Evolutionary conservation across 192 early-diverging fungal genomes (phyloP).

Genomic region (Coemansia sp.): DNA sequence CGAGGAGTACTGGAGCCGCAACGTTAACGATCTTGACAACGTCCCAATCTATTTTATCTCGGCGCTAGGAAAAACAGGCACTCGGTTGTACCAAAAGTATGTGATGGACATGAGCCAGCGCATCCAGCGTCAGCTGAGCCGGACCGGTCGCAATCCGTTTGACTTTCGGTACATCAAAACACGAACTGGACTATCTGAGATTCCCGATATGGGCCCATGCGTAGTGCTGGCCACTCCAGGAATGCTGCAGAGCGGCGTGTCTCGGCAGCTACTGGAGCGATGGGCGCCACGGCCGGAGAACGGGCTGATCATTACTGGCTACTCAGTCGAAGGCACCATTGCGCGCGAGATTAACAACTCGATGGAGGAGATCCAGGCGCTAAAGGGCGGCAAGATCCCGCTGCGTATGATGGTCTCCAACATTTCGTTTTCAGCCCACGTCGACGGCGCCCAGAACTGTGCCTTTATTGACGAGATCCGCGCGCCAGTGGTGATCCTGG

Average conservation of each 20-base stretch:
- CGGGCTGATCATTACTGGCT: conserved; percentile 93
- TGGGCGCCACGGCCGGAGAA: conserved; percentile 93
- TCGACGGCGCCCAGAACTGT: conserved; percentile 94
- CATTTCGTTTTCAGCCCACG: conserved; percentile 97
- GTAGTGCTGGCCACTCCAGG: conserved; percentile 99
- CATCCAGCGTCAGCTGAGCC: conserved; percentile 82
- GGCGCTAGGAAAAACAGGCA: conserved; percentile 93
- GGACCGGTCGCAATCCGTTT: conserved; percentile 85
- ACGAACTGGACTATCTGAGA: conserved; percentile 78
- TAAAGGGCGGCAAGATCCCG: conserved; percentile 79
- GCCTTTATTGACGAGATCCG: conserved; percentile 95
- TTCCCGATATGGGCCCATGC: conserved; percentile 95
- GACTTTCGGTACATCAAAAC: conserved; percentile 94
- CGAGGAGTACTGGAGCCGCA: conserved; percentile 94
- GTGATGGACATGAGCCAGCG: conserved; percentile 97
- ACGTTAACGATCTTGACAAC: conserved; percentile 75
- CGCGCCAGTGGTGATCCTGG: conserved; percentile 86
- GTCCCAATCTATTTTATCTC: conserved; percentile 97
- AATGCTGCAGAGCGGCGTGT: conserved; percentile 96
- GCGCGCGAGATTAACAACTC: conserved; percentile 83
- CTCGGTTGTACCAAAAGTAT: conserved; percentile 95
- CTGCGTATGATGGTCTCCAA: conserved; percentile 85
- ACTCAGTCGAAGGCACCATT: conserved; percentile 95
- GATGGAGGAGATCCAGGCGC: conserved; percentile 77
- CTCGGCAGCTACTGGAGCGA: conserved; percentile 90